Evolutionary conservation across 768 basidiomycete genomes (phyloP).

Genomic region (Tulasnella sp.): DNA sequence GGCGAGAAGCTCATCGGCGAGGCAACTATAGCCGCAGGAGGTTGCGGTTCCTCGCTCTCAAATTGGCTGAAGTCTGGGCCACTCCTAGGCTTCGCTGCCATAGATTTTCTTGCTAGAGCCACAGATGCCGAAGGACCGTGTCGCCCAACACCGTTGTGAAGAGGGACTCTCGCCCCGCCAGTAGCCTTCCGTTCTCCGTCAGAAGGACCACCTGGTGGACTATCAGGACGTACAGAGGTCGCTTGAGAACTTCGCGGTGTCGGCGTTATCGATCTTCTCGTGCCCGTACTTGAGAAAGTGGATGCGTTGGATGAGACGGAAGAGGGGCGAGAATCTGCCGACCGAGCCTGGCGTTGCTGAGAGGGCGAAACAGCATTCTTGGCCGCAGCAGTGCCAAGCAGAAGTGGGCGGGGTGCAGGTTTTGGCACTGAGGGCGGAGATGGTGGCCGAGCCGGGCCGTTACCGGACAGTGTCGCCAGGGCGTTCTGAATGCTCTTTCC

Average conservation of each 20-base stretch:
- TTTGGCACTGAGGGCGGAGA: conserved; percentile 4
- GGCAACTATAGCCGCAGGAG: neutral
- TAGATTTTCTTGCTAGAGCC: conserved; percentile 1
- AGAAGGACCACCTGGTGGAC: neutral
- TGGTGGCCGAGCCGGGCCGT: neutral
- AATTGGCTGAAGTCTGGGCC: neutral
- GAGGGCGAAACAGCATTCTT: neutral
- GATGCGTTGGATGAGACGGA: conserved; percentile 12
- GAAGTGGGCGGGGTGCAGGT: neutral
- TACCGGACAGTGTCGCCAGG: conserved; percentile 3
- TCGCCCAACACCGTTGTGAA: conserved; percentile 8
- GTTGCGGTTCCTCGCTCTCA: neutral
- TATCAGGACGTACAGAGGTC: conserved; percentile 3
- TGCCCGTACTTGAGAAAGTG: neutral
- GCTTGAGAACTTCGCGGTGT: neutral
- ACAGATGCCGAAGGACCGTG: neutral
- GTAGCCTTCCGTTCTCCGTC: conserved; percentile 1
- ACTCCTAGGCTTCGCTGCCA: neutral
- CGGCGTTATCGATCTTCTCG: neutral
- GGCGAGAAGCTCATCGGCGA: neutral
- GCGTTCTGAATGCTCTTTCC: conserved; percentile 13
- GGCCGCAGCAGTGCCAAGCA: conserved; percentile 14
- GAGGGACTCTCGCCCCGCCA: neutral
- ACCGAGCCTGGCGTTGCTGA: neutral
- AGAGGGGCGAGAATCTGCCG: conserved; percentile 8